A percentile compares a stretch with the other conserved stretches of the same genome.
These are phyloP conservation scores for Microascus cirrosus DNA, from an alignment of 2,329 filamentous ascomycete species.

Conservation along the genomic window DNA sequence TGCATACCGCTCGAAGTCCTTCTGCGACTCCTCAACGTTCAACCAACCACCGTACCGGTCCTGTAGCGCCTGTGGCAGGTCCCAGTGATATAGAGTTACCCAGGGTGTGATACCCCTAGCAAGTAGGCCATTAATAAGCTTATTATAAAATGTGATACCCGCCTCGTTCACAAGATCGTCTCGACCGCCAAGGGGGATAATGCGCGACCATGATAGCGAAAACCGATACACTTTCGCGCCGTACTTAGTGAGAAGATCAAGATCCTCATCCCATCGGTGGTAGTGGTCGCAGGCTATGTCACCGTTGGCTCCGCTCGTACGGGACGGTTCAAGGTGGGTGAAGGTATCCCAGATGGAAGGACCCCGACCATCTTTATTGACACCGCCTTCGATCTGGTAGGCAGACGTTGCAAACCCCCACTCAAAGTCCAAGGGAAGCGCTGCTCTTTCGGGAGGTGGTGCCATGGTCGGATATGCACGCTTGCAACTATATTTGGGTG, in stretches of 20 bases:
- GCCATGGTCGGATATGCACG: too few species aligned
- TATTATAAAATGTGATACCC: slow-evolving; percentile 47
- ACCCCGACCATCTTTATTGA: slow-evolving; percentile 26
- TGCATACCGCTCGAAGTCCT: slow-evolving; percentile 12
- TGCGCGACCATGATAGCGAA: slow-evolving; percentile 54
- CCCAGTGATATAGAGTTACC: slow-evolving; percentile 57
- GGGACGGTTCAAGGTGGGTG: slow-evolving; percentile 25
- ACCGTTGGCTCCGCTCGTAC: slow-evolving; percentile 27
- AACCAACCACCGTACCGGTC: slow-evolving; percentile 10
- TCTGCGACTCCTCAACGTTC: slow-evolving; percentile 7
- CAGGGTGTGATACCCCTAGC: slow-evolving; percentile 51
- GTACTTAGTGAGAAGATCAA: slow-evolving; percentile 45
- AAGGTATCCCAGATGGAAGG: slow-evolving; percentile 30
- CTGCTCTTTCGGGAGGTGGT: too few species aligned
- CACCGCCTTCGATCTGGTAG: slow-evolving; percentile 32
- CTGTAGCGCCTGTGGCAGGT: slow-evolving; percentile 18
- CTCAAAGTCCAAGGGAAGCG: too few species aligned
- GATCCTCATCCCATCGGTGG: slow-evolving; percentile 35
- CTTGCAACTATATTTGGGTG: too few species aligned
- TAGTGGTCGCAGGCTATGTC: slow-evolving; percentile 36
- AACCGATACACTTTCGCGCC: slow-evolving; percentile 53
- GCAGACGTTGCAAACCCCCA: slow-evolving; percentile 30
- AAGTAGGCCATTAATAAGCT: slow-evolving; percentile 47
- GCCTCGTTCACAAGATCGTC: slow-evolving; percentile 51
- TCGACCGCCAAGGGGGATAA: slow-evolving; percentile 53